Evolutionary conservation across 75 land plant species (phyloP).

Genomic region (Selaginella moellendorffii): DNA sequence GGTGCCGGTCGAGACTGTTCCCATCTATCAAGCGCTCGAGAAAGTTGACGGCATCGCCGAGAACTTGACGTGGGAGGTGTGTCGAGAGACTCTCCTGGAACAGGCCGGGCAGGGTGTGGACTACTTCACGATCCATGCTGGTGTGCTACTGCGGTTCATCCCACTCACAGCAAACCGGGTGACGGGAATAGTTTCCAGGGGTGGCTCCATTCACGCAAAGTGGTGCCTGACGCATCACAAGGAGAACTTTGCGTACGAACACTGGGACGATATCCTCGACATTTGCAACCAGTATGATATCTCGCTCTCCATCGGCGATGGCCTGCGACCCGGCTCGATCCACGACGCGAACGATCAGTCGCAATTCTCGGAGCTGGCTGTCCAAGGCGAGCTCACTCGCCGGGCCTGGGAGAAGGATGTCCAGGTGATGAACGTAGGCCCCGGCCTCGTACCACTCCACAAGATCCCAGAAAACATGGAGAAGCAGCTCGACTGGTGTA

Average conservation of each 20-base stretch:
- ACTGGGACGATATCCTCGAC: slow-evolving; percentile 98
- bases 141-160: slow-evolving; percentile 76
- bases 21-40: slow-evolving; percentile 95
- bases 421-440: slow-evolving; percentile 99
- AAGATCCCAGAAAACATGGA: slow-evolving; percentile 98
- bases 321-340: slow-evolving; percentile 94
- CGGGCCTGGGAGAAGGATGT: slow-evolving; percentile 99
- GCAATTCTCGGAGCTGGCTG: slow-evolving; percentile 89
- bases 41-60: slow-evolving; percentile 96
- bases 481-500: slow-evolving; percentile 96
- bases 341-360: slow-evolving; percentile 96
- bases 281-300: slow-evolving; percentile 95
- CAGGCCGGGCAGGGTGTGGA: slow-evolving; percentile 99
- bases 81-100: slow-evolving; percentile 83
- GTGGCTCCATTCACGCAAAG: slow-evolving; percentile 99
- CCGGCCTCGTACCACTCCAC: slow-evolving; percentile 92
- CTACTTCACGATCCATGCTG: slow-evolving; percentile 98
- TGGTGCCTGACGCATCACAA: slow-evolving; percentile 98
- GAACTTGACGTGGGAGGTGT: slow-evolving; percentile 80
- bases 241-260: slow-evolving; percentile 98
- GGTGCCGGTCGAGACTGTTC: slow-evolving; percentile 96
- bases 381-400: slow-evolving; percentile 83
- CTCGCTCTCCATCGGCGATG: slow-evolving; percentile 90
- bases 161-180: slow-evolving; percentile 92
- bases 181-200: slow-evolving; percentile 97